Percentiles rank a stretch among this genome's conserved stretches.
phyloP scores from a whole-genome alignment of 2,329 filamentous ascomycete genomes.

The Cladosporium velox region DNA sequence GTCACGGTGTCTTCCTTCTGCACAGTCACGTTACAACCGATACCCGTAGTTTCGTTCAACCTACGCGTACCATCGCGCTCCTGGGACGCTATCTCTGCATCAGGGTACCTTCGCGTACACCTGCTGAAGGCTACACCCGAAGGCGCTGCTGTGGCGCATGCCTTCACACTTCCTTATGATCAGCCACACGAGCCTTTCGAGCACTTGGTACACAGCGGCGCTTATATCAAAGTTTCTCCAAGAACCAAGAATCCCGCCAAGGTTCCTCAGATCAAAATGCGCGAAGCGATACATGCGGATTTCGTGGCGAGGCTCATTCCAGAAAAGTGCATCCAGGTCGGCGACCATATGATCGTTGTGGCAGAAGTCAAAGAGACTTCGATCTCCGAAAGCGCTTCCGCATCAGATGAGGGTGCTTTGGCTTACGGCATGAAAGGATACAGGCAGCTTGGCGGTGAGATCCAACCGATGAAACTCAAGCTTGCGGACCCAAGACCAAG shows the following conservation, averaged over 20 bases:
- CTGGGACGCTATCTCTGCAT: slow-evolving; percentile 51
- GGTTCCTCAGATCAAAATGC: slow-evolving; percentile 11
- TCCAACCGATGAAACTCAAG: slow-evolving; percentile 16
- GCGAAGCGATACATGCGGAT: slow-evolving; percentile 31
- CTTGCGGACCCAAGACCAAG: neutral
- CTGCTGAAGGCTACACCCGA: slow-evolving; percentile 42
- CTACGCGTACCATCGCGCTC: slow-evolving; percentile 59
- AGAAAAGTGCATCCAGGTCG: slow-evolving; percentile 43
- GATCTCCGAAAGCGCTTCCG: no score
- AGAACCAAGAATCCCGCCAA: neutral
- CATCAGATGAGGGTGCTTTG: slow-evolving; percentile 18
- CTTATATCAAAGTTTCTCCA: no score
- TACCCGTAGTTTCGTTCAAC: slow-evolving; percentile 63
- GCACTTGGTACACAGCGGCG: no score
- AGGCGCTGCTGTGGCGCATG: slow-evolving; percentile 38
- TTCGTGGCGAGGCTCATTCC: slow-evolving; percentile 40
- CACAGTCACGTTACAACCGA: slow-evolving; percentile 58
- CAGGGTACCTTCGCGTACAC: slow-evolving; percentile 52
- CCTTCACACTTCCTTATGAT: slow-evolving; percentile 35
- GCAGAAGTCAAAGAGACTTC: slow-evolving; percentile 39
- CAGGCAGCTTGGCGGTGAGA: slow-evolving; percentile 22
- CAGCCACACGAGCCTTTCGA: slow-evolving; percentile 28
- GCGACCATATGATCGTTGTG: slow-evolving; percentile 51
- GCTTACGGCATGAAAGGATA: slow-evolving; percentile 29
- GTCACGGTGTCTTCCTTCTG: slow-evolving; percentile 65